These are phyloP conservation scores for Hamigera avellanea DNA, from an alignment of 495 filamentous ascomycete species.

Conservation along the genomic window DNA sequence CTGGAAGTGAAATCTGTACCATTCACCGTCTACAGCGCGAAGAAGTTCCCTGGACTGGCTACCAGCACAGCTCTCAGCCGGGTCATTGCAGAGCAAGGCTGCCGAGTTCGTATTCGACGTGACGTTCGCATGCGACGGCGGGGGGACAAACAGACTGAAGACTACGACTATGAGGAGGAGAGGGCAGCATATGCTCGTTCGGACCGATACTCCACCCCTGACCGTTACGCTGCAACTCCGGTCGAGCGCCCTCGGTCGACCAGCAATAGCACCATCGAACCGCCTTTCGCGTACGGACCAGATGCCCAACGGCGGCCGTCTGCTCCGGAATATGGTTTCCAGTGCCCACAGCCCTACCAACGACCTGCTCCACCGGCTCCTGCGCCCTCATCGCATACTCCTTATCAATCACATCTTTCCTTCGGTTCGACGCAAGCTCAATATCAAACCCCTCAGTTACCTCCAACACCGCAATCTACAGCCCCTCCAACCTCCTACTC, in stretches of 20 bases:
- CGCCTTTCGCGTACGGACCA: conserved; percentile 17
- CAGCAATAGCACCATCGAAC: conserved; percentile 57
- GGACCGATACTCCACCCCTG: conserved; percentile 45
- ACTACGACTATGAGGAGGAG: conserved; percentile 56
- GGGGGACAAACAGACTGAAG: conserved; percentile 52
- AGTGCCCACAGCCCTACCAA: conserved; percentile 25
- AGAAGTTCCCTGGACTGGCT: conserved; percentile 94
- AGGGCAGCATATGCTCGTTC: conserved; percentile 46
- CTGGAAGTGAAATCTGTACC: conserved; percentile 81
- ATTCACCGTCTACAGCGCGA: conserved; percentile 89
- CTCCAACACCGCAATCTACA: conserved; percentile 33
- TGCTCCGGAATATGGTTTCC: conserved; percentile 39
- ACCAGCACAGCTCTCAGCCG: conserved; percentile 85
- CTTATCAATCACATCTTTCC: conserved; percentile 30
- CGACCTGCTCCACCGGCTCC: conserved; percentile 16
- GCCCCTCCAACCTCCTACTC: conserved; percentile 33
- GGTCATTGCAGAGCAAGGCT: conserved; percentile 91
- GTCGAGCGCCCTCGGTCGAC: conserved; percentile 57
- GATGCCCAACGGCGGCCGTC: conserved; percentile 42
- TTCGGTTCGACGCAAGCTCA: conserved; percentile 30
- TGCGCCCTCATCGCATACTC: conserved; percentile 8
- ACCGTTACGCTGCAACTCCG: conserved; percentile 27
- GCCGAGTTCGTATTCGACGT: conserved; percentile 88
- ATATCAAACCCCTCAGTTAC: conserved; percentile 34
- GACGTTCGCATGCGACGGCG: conserved; percentile 95